phyloP scores from a whole-genome alignment of 805 yeast genomes.

The Nakazawaea anatomiae region DNA sequence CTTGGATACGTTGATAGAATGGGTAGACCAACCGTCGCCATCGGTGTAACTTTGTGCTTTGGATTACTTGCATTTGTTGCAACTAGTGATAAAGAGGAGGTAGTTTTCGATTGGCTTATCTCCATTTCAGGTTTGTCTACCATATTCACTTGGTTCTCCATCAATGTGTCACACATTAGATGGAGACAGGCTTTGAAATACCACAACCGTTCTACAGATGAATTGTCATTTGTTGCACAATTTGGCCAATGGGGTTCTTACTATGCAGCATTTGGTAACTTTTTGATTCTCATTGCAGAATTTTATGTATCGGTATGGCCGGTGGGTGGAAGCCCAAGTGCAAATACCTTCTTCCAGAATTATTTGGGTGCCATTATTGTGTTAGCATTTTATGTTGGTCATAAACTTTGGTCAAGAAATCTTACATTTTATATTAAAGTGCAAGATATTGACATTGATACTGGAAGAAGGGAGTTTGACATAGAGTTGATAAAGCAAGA shows the following conservation, averaged over 20 bases:
- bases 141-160: constrained; percentile 50
- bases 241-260: constrained; percentile 49
- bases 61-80: constrained; percentile 57
- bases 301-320: constrained; percentile 61
- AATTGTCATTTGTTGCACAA: constrained; percentile 48
- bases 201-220: constrained; percentile 43
- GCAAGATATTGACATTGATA: constrained; percentile 51
- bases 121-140: constrained; percentile 55
- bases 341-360: constrained; percentile 42
- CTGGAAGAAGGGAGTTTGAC: constrained; percentile 57
- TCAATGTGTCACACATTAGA: constrained; percentile 48
- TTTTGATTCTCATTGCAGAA: constrained; percentile 46
- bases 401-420: constrained; percentile 40
- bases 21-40: constrained; percentile 53
- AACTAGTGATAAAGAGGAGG: constrained; percentile 43
- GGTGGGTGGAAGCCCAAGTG: constrained; percentile 34
- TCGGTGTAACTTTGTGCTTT: constrained; percentile 41
- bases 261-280: constrained; percentile 41
- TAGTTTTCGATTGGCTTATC: constrained; percentile 53
- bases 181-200: constrained; percentile 48
- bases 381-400: constrained; percentile 39
- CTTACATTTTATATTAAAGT: constrained; percentile 34
- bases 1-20: constrained; percentile 44
- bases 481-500: constrained; percentile 46
- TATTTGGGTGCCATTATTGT: constrained; percentile 45